Evolutionary conservation across 768 basidiomycete species (phyloP).

Genomic region (Mrakia gelida): DNA sequence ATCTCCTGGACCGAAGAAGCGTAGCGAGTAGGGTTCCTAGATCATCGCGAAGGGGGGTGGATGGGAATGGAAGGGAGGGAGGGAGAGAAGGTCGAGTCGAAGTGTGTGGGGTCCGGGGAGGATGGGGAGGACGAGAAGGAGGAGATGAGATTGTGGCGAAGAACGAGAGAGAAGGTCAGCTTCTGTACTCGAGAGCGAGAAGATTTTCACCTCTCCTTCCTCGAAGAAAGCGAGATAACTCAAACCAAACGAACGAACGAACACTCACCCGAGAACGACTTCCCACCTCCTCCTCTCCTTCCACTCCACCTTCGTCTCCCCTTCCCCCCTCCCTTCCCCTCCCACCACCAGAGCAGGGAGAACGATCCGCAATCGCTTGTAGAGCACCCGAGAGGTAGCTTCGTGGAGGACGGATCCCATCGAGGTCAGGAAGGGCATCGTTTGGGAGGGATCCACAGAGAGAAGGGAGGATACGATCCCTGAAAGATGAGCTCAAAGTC

Average conservation of each 20-base stretch:
- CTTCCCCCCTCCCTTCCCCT: not conserved
- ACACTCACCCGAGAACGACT: constrained; percentile 18
- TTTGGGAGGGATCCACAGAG: not conserved
- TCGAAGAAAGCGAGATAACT: not conserved
- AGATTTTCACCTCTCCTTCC: not conserved
- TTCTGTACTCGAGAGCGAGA: too few relatives aligned
- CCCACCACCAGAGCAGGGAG: not conserved
- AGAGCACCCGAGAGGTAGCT: constrained; percentile 11
- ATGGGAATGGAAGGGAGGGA: not conserved
- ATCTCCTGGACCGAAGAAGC: constrained; percentile 8
- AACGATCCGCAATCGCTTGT: not conserved
- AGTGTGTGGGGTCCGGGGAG: not conserved
- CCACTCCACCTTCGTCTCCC: constrained; percentile 5
- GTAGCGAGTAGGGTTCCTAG: constrained; percentile 20
- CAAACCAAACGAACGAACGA: too few relatives aligned
- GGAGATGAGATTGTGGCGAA: not conserved
- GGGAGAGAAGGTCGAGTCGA: not conserved
- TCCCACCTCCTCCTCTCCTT: constrained; percentile 1
- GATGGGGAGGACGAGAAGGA: not conserved
- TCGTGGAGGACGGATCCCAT: not conserved
- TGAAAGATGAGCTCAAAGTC: not conserved
- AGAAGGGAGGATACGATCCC: constrained; percentile 6
- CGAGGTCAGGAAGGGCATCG: not conserved
- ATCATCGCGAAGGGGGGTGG: not conserved
- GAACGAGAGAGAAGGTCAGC: too few relatives aligned